These are phyloP conservation scores for Phialocephala sp. DNA, from an alignment of 2,329 filamentous ascomycete genomes.

Conservation along the genomic window DNA sequence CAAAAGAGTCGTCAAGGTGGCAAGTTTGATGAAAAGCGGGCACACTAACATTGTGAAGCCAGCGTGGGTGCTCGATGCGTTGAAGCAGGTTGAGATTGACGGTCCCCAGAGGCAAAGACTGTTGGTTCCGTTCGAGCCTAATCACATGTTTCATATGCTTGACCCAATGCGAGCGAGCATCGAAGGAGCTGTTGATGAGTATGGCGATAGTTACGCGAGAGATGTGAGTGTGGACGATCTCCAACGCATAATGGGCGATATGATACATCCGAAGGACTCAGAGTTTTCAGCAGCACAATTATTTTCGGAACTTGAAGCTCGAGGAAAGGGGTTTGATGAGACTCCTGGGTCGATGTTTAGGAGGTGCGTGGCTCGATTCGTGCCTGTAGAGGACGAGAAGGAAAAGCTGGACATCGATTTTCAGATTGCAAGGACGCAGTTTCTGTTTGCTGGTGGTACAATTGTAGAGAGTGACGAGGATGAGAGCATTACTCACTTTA, in stretches of 20 bases:
- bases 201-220: constrained; percentile 82
- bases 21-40: constrained; percentile 77
- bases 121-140: constrained; percentile 64
- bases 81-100: constrained; percentile 58
- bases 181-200: constrained; percentile 71
- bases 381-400: constrained; percentile 45
- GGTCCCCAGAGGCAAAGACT: constrained; percentile 53
- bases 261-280: constrained; percentile 52
- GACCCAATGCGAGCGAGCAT: constrained; percentile 60
- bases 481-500: constrained; percentile 71
- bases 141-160: constrained; percentile 75
- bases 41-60: constrained; percentile 76
- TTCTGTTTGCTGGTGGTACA: constrained; percentile 72
- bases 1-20: constrained; percentile 80
- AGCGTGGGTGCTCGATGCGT: constrained; percentile 79
- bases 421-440: constrained; percentile 58
- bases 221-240: constrained; percentile 71
- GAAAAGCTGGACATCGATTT: constrained; percentile 40
- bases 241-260: constrained; percentile 52
- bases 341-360: constrained; percentile 60
- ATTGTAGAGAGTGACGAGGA: constrained; percentile 58
- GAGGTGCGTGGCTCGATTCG: constrained; percentile 47
- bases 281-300: constrained; percentile 55
- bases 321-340: constrained; percentile 57
- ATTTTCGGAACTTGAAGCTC: constrained; percentile 59